Evolutionary conservation across 2,329 filamentous ascomycete genomes (phyloP), one percentile per base, ranked within the genome.

Genomic region (Ophioceras dolichostomum): DNA sequence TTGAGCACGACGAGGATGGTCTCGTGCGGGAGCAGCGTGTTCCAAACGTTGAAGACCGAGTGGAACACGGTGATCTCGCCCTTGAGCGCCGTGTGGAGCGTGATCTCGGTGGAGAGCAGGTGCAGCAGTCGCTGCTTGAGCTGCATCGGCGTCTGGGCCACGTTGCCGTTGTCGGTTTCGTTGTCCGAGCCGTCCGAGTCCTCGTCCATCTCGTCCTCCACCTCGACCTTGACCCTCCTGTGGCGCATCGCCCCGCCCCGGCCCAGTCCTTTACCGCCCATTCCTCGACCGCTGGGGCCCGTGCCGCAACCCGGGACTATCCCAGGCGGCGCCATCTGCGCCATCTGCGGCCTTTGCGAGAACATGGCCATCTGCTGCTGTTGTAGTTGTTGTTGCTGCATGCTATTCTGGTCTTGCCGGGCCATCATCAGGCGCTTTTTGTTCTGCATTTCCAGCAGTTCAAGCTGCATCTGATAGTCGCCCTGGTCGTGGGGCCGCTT

Each of bases 1-100:
- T 64, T 56, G 41, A 83, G 51, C 1, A 79, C 60, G 0, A 61
- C 52, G n/a, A 72, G 54, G 14, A 81, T 65, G 0, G 75, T 76
- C 20, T 65, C 53, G 46, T 83, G 78, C 0, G 68, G 62, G 1
- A 72, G 48, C 0, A 58, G 52, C 0, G 60, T 55, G 21, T 64
- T 56, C 48, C 67, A 63, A 34, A 54, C 57, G 4, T 62, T 52
- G 39, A 70, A 67, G n/a, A 61, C 55, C 0, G 65, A 63, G 27
- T 66, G 64, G 21, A 70, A 53, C 0, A 63, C 60, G 0, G 63
- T 63, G 32, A 64, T 51, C 39, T 67, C 60, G 1, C 62, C 63
- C 30, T 68, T 54, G 0, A 69, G 44, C 28, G 56, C 59, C 3
- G 54, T 64, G 36, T 64, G 62, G 39, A 72, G 48, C 4, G 59